Conservation (phyloP, 2,329 filamentous ascomycete genomes). For the Helotiales sp. region DNA sequence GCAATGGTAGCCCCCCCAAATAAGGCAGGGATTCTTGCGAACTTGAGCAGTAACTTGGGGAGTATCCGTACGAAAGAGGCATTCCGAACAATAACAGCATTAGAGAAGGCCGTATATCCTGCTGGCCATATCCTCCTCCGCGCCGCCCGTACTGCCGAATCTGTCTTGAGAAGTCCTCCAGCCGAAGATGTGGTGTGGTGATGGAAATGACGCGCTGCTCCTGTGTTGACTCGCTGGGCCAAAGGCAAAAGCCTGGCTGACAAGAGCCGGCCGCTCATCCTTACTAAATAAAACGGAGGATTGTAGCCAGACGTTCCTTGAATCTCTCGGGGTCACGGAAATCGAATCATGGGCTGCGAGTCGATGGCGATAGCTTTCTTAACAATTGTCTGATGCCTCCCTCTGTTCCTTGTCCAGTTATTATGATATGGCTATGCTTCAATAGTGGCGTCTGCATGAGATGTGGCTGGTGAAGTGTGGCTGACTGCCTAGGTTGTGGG, state of each 20-base stretch:
- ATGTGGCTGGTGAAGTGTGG: slow-evolving; percentile 34
- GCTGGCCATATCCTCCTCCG: slow-evolving; percentile 75
- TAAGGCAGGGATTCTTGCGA: slow-evolving; percentile 85
- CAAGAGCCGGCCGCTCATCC: slow-evolving; percentile 61
- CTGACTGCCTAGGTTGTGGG: too few relatives aligned
- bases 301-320: slow-evolving; percentile 24
- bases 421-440: too few relatives aligned
- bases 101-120: slow-evolving; percentile 80
- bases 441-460: slow-evolving; percentile 29
- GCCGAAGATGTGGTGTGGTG: slow-evolving; percentile 60
- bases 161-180: slow-evolving; percentile 70
- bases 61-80: slow-evolving; percentile 70
- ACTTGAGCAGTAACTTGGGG: slow-evolving; percentile 89
- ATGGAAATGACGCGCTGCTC: slow-evolving; percentile 67
- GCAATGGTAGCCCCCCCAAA: slow-evolving; percentile 89
- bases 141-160: slow-evolving; percentile 65
- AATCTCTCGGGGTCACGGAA: slow-evolving; percentile 32
- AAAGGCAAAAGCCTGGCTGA: slow-evolving; percentile 73
- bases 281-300: slow-evolving; percentile 30
- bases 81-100: slow-evolving; percentile 69
- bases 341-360: slow-evolving; percentile 11
- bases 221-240: slow-evolving; percentile 63
- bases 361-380: slow-evolving; percentile 17
- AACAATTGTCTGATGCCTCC: slow-evolving; percentile 10
- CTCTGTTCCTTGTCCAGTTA: not conserved